A percentile compares a stretch with the other conserved stretches of the same genome.
Conservation (phyloP, 108 stramenopile genomes). For the Nitzschia sp. region DNA sequence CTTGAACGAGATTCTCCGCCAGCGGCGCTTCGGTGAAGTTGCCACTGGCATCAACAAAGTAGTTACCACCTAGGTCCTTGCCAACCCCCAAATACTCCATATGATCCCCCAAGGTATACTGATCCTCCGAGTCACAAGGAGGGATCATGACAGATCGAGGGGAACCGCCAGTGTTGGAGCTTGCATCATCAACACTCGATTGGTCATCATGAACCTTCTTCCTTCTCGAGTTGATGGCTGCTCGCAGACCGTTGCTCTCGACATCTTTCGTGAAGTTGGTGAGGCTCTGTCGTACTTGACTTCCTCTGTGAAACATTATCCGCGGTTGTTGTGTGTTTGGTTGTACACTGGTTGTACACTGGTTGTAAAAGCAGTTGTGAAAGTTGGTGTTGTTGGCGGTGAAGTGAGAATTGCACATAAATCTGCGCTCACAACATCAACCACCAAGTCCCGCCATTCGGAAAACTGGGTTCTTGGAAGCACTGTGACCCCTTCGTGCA, state of each 20-base stretch:
- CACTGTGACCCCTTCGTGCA: too few relatives aligned
- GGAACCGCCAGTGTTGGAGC: background rate
- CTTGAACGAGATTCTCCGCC: slow-evolving; percentile 1
- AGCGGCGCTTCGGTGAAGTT: background rate
- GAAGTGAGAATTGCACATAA: too few relatives aligned
- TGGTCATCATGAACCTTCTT: background rate
- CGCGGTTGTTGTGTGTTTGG: too few relatives aligned
- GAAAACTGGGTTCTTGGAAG: too few relatives aligned
- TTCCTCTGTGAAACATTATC: background rate
- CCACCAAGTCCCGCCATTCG: too few relatives aligned
- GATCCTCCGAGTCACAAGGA: background rate
- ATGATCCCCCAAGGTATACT: slow-evolving; percentile 19
- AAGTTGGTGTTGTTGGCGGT: too few relatives aligned
- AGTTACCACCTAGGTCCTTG: background rate
- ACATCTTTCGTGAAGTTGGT: slow-evolving; percentile 9
- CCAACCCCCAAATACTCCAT: slow-evolving; percentile 15
- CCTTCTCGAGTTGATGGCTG: background rate
- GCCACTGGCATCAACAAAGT: slow-evolving; percentile 6
- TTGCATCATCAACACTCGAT: background rate
- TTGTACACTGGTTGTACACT: too few relatives aligned
- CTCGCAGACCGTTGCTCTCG: slow-evolving; percentile 8
- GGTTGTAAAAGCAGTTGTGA: too few relatives aligned
- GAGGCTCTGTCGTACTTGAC: background rate
- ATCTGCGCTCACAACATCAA: too few relatives aligned
- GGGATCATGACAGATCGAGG: background rate